Percentiles rank a stretch among this genome's conserved stretches.
These are phyloP conservation scores for Carallia pectinifolia DNA, from an alignment of 345 rosid genomes.

Conservation along the genomic window DNA sequence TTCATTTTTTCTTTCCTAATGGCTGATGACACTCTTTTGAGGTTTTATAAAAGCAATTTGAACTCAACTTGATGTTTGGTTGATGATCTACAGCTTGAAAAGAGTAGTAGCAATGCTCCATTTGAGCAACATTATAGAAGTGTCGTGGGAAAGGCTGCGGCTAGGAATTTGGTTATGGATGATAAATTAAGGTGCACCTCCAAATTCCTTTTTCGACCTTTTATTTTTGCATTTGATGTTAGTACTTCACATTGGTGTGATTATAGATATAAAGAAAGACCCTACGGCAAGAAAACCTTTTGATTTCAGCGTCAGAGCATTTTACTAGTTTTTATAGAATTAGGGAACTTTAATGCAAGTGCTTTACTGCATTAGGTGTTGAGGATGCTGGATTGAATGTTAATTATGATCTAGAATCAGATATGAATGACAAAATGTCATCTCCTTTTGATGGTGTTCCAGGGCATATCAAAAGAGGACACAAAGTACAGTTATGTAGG, in stretches of 20 bases:
- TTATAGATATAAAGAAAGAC: neutral
- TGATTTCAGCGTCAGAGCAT: neutral
- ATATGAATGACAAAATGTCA: no score
- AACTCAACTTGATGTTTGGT: slow-evolving; percentile 16
- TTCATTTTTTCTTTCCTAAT: neutral
- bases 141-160: slow-evolving; percentile 55
- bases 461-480: no score
- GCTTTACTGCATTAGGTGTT: no score
- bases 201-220: neutral
- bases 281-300: neutral
- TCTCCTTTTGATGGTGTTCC: no score
- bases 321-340: neutral
- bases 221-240: neutral
- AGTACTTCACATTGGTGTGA: neutral
- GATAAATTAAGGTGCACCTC: slow-evolving; percentile 38
- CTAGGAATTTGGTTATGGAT: slow-evolving; percentile 31
- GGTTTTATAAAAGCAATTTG: neutral
- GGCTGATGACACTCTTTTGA: neutral
- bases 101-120: slow-evolving; percentile 39
- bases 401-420: no score
- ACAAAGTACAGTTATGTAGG: no score
- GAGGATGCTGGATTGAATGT: no score
- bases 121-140: slow-evolving; percentile 73
- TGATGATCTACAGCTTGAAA: slow-evolving; percentile 56
- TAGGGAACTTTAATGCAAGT: neutral